These are phyloP conservation scores for Hyaloscypha hepaticicola DNA, from an alignment of 495 filamentous ascomycete species.

Conservation along the genomic window DNA sequence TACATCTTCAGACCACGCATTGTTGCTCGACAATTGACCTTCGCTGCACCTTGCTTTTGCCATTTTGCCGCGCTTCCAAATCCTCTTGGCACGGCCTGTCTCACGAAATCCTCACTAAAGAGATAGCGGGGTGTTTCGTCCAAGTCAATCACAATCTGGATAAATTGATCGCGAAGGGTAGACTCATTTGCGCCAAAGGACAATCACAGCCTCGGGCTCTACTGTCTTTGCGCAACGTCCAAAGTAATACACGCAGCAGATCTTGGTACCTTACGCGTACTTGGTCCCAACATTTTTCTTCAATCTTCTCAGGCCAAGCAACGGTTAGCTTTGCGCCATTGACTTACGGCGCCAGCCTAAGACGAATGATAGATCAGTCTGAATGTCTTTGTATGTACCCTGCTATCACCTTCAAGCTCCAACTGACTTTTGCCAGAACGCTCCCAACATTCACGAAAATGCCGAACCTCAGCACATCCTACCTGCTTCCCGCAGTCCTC, in stretches of 20 bases:
- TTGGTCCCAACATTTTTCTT: not conserved
- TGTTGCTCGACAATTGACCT: not conserved
- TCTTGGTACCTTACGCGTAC: not conserved
- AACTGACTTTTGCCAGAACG: constrained; percentile 1
- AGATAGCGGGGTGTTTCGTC: constrained; percentile 13
- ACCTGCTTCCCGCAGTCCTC: constrained; percentile 41
- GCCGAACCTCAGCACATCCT: constrained; percentile 35
- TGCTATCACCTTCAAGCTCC: not conserved
- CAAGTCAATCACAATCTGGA: not conserved
- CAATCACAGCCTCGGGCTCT: not conserved
- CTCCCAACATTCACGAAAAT: constrained; percentile 17
- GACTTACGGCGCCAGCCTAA: not conserved
- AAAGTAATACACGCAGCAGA: not conserved
- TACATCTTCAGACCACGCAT: not conserved
- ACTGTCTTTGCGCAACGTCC: not conserved
- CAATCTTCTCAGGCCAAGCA: not conserved
- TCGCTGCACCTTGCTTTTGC: not conserved
- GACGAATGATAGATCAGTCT: not conserved
- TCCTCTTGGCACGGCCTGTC: constrained; percentile 4
- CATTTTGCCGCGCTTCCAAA: not conserved
- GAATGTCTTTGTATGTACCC: not conserved
- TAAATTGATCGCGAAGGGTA: not conserved
- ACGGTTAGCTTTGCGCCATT: not conserved
- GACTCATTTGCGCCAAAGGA: not conserved
- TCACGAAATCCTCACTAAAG: not conserved